Base-by-base conservation (phyloP, 805 yeast genomes). In the Crinitomyces ghanaensis region DNA sequence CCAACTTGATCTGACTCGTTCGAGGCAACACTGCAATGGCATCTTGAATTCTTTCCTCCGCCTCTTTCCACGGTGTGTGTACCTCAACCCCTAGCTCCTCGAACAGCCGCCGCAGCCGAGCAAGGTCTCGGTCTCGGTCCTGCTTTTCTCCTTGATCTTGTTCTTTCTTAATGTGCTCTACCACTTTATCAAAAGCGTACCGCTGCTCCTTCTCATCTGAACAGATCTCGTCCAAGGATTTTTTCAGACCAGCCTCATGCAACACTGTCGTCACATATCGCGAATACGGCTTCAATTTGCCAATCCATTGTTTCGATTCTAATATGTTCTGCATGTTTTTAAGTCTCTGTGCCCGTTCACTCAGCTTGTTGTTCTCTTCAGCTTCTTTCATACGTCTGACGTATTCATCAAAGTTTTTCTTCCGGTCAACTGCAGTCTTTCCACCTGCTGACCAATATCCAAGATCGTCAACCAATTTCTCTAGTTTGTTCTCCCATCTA, bases 401-500 rank as follows among this genome's bases (percentile, higher is more conserved):
- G 26, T 69, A 81, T 23, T 72, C 72, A 33, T 83, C 91, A 54
- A 76, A 84, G 16, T 72, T 50, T 17, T 59, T 59, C 43, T 73
- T 72, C 35, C 86, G 67, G 41, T 63, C 58, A 12, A 76, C 45
- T 0, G 93, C 66, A 47, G 78, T 81, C n/a, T n/a, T n/a, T n/a
- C n/a, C n/a, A 4, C 62, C 56, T 2, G 82, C 54, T 4, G 63
- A 54, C 86, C 88, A 80, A 47, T 81, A 85, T 11, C 74, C 59
- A 2, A 76, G 70, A 42, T 77, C 75, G 3, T 48, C 50, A 12
- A 78, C 65, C 37, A 78, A 69, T 12, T 57, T 55, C 15, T 70
- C 66, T 56, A 84, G 72, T 1, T 80, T 77, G 37, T 62, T 62
- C 31, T 67, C 71, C 53, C 83, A 83, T 0, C 91, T 67, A 86